These are phyloP conservation scores for Auricularia cornea DNA, from an alignment of 768 basidiomycete genomes.

Conservation along the genomic window DNA sequence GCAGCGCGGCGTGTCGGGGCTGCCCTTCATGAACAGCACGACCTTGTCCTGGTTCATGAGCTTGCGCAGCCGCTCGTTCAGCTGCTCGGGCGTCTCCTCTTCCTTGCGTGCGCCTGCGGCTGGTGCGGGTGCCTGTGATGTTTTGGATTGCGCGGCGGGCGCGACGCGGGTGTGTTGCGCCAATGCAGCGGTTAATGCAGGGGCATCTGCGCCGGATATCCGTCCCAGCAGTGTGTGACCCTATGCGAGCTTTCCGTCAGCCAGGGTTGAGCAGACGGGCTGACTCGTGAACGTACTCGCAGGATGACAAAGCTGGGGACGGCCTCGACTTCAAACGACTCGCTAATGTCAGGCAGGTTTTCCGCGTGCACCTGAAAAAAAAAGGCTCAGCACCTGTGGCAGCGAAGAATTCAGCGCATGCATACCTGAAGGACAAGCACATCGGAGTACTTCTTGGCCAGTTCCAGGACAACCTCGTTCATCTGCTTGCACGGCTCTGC, in stretches of 20 bases:
- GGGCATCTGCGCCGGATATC: conserved; percentile 73
- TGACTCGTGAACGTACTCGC: conserved; percentile 48
- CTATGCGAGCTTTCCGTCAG: conserved; percentile 32
- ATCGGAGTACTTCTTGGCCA: conserved; percentile 61
- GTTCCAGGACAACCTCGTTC: conserved; percentile 67
- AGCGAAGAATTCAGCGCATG: too few relatives aligned
- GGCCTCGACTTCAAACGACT: conserved; percentile 84
- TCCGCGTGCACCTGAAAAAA: conserved; percentile 73
- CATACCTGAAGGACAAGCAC: conserved; percentile 67
- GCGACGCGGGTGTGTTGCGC: conserved; percentile 42
- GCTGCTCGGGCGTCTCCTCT: conserved; percentile 55
- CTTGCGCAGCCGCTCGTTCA: conserved; percentile 49
- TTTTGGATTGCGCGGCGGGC: conserved; percentile 15
- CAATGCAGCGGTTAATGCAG: conserved; percentile 51
- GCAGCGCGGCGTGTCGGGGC: conserved; percentile 67
- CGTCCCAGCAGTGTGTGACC: conserved; percentile 80
- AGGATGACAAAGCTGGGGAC: conserved; percentile 84
- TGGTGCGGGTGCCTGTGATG: conserved; percentile 15
- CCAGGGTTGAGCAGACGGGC: conserved; percentile 1
- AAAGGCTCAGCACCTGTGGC: background rate
- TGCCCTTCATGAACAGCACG: conserved; percentile 89
- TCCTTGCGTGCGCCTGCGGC: conserved; percentile 12
- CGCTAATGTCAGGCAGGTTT: conserved; percentile 69
- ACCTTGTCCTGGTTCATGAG: conserved; percentile 77
- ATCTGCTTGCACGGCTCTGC: conserved; percentile 86